These are phyloP conservation scores for Asterochloris sp. DNA, from an alignment of 139 green algal genomes.

Conservation along the genomic window DNA sequence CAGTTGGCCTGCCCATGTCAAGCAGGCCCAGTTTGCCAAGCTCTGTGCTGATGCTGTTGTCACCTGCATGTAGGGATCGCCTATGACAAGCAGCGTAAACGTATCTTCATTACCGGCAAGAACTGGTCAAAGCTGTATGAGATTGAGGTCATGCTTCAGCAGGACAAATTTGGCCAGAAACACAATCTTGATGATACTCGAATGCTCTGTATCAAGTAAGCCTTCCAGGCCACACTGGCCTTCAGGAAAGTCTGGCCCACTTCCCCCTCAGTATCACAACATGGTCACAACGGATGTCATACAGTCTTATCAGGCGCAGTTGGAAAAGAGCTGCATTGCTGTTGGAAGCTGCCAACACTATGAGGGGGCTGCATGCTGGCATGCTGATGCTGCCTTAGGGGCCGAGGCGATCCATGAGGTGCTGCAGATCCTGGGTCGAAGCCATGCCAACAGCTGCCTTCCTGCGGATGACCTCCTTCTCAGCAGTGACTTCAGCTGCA, in stretches of 20 bases:
- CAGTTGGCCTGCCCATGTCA: not conserved
- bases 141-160: conserved; percentile 34
- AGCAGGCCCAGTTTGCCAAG: not conserved
- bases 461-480: too few relatives aligned
- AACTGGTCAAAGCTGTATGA: conserved; percentile 72
- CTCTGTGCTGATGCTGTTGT: not conserved
- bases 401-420: too few relatives aligned
- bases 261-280: not conserved
- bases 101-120: conserved; percentile 87
- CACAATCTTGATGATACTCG: conserved; percentile 6
- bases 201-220: conserved; percentile 2
- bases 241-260: not conserved
- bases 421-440: too few relatives aligned
- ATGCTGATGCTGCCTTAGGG: too few relatives aligned
- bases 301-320: too few relatives aligned
- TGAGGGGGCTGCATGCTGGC: too few relatives aligned
- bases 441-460: too few relatives aligned
- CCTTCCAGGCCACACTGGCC: not conserved
- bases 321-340: too few relatives aligned
- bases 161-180: not conserved
- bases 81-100: conserved; percentile 52
- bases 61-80: conserved; percentile 69
- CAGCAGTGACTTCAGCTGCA: too few relatives aligned
- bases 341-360: too few relatives aligned
- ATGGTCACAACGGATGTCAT: not conserved